These are phyloP conservation scores for Silene latifolia DNA, from an alignment of 148 eudicot genomes.

Conservation along the genomic window DNA sequence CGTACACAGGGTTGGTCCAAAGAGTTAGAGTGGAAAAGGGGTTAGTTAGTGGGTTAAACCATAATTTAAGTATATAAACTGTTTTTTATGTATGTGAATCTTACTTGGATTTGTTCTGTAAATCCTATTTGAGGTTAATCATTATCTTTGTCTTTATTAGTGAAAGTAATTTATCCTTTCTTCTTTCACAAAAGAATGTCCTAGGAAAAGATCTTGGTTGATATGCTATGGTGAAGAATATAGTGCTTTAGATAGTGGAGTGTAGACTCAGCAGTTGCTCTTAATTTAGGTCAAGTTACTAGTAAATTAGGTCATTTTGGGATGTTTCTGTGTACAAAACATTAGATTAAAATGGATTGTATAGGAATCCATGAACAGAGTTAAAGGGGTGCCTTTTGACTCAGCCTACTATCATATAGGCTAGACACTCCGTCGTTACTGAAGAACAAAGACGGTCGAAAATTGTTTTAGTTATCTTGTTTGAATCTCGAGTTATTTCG, in stretches of 20 bases:
- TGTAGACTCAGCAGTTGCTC: conserved; percentile 44
- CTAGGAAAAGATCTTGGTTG: conserved; percentile 28
- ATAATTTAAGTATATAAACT: background rate
- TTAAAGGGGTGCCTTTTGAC: conserved; percentile 39
- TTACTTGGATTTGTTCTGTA: conserved; percentile 23
- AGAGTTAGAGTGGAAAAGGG: conserved; percentile 9
- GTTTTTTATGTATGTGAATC: conserved; percentile 33
- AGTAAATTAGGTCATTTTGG: conserved; percentile 37
- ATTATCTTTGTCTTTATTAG: conserved; percentile 18
- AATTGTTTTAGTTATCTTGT: background rate
- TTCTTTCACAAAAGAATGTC: conserved; percentile 29
- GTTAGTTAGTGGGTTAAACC: conserved; percentile 13
- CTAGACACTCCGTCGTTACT: no score
- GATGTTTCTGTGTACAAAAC: conserved; percentile 7
- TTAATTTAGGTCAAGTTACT: conserved; percentile 29
- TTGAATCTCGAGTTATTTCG: no score
- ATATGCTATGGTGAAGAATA: conserved; percentile 28
- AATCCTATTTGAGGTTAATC: conserved; percentile 24
- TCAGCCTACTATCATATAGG: conserved; percentile 29
- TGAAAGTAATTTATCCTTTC: conserved; percentile 22
- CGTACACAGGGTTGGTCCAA: conserved; percentile 19
- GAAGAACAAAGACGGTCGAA: background rate
- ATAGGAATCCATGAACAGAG: conserved; percentile 21
- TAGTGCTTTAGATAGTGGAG: conserved; percentile 42
- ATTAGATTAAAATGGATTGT: conserved; percentile 9